Conservation (phyloP, 2,329 filamentous ascomycete species). For the Pseudofabraea citricarpa region DNA sequence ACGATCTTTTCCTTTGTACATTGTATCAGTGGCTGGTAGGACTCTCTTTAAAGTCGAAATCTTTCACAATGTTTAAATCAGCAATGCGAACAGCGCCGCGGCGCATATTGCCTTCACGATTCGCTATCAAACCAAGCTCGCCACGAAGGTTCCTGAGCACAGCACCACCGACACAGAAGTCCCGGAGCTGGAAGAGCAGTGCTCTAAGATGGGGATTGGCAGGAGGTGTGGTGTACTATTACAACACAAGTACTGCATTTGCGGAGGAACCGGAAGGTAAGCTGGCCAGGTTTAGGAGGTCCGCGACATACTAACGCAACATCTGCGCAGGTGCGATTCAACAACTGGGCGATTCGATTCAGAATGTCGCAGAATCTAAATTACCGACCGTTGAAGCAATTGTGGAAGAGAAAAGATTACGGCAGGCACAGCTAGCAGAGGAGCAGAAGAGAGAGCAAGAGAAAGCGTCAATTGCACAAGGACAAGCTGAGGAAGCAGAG, state of each 20-base stretch:
- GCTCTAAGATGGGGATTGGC: conserved; percentile 71
- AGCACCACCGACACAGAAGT: conserved; percentile 55
- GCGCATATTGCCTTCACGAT: conserved; percentile 15
- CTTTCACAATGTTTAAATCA: conserved; percentile 21
- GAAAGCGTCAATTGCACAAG: neutral
- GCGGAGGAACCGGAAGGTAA: conserved; percentile 75
- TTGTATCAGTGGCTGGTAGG: neutral
- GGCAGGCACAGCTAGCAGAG: conserved; percentile 23
- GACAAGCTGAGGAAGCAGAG: conserved; percentile 11
- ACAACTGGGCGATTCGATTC: conserved; percentile 29
- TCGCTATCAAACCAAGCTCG: conserved; percentile 8
- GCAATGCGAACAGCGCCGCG: conserved; percentile 20
- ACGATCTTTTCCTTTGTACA: conserved; percentile 20
- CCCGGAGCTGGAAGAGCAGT: conserved; percentile 77
- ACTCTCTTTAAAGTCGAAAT: conserved; percentile 6
- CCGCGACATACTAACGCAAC: no score
- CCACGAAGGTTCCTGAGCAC: conserved; percentile 50
- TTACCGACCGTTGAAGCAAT: conserved; percentile 63
- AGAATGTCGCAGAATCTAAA: conserved; percentile 40
- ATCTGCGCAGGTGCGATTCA: conserved; percentile 26
- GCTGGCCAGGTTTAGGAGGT: no score
- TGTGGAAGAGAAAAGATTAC: conserved; percentile 53
- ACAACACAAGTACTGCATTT: conserved; percentile 85
- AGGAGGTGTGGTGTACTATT: conserved; percentile 78
- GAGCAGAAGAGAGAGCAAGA: conserved; percentile 20